Evolutionary conservation across 1,284 basidiomycete genomes (phyloP).

Genomic region (Rhodotorula sp.): DNA sequence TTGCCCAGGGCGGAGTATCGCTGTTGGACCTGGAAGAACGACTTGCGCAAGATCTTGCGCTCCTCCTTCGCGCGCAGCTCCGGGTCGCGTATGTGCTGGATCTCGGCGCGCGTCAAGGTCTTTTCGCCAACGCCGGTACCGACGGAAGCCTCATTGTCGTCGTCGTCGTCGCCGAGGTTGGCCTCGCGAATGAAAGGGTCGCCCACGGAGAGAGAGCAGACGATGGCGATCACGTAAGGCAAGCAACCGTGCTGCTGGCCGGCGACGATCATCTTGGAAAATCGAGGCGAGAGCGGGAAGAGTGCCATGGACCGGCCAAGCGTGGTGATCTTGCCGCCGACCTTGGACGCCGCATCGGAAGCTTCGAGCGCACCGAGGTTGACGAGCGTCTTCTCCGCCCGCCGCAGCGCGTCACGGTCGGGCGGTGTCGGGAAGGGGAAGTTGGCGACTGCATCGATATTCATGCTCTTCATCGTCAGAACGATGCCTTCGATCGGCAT

Average conservation of each 20-base stretch:
- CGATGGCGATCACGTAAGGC: constrained; percentile 86
- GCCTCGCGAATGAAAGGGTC: constrained; percentile 94
- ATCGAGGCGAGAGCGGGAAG: constrained; percentile 90
- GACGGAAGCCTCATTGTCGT: constrained; percentile 44
- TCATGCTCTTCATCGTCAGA: constrained; percentile 99
- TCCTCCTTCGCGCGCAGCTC: constrained; percentile 67
- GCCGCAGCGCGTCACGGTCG: constrained; percentile 71
- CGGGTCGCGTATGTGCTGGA: constrained; percentile 62
- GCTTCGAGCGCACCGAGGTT: constrained; percentile 78
- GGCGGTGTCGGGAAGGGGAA: constrained; percentile 99
- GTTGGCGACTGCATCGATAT: constrained; percentile 92
- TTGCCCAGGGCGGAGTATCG: constrained; percentile 77
- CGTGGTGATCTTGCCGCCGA: constrained; percentile 69
- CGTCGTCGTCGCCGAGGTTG: constrained; percentile 57
- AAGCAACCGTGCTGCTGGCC: constrained; percentile 89
- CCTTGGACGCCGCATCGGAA: constrained; percentile 51
- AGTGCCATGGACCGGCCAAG: constrained; percentile 87
- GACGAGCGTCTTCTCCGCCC: constrained; percentile 78
- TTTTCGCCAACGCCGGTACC: constrained; percentile 51
- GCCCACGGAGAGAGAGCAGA: constrained; percentile 89
- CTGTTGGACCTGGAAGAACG: constrained; percentile 80
- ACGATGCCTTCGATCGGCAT: constrained; percentile 97
- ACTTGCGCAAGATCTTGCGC: constrained; percentile 64
- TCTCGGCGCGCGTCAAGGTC: constrained; percentile 53
- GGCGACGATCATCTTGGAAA: constrained; percentile 90